Base-by-base conservation (phyloP, 1,284 basidiomycete genomes). In the Melampsora medusae region DNA sequence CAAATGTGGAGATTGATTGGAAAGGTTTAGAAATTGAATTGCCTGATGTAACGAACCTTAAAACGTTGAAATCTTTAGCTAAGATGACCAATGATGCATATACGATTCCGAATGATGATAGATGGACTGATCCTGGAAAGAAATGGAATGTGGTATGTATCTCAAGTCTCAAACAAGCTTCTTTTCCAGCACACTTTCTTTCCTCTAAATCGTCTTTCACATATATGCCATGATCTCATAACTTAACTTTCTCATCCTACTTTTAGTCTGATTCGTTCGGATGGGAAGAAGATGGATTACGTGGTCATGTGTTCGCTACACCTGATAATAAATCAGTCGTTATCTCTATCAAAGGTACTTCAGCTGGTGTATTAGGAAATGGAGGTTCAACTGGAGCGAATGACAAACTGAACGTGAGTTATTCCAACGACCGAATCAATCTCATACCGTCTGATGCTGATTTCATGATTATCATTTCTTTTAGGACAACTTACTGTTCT, bases 41-140 rank as follows among this genome's bases (percentile, higher is more conserved):
- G 10, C 87, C 87, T 77, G 88, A 98, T 82, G 86, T 92, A 17
- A 88, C 89, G 65, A 88, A 88, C 78, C 86, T 92, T 19, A 87
- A 90, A 78, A 92, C 92, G 0, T 84, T 99, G 28, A 86, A 92
- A 16, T 85, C 89, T 35, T 87, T 99, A 53, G 96, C 94, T 25
- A 97, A 93, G 87, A 97, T 99, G 92, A 89, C 92, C 35, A 91
- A 89, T 79, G 92, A 97, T 81, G 94, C 97, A 46, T 98, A 97
- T 53, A 75, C 80, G 6, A 82, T 78, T 2, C 75, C 78, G 0
- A 77, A 78, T 48, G 60, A 76, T 28, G 88, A 89, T 73, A 79
- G 84, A 9, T 97, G 94, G 94, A 95, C 92, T 82, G 89, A 91
- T 59, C 82, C 93, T 28, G 86, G 84, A 2, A 85, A 85, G 0